phyloP scores from a whole-genome alignment of 225 moss, liverwort and hornwort species.

The Bryum argenteum region DNA sequence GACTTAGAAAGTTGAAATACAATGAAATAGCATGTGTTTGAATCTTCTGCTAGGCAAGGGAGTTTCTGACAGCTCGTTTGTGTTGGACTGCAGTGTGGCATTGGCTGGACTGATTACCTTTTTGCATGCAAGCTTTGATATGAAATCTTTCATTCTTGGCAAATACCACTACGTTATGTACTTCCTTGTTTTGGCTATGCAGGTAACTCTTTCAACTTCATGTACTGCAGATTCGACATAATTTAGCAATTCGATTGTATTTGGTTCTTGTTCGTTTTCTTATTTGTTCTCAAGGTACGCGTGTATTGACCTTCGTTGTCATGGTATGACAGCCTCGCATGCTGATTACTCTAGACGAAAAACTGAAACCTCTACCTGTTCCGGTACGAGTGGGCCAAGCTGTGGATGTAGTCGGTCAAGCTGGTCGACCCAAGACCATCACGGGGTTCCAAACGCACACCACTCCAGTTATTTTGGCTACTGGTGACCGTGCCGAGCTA shows the following conservation, averaged over 20 bases:
- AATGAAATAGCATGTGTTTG: too few species aligned
- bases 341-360: conserved; percentile 93
- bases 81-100: conserved; percentile 71
- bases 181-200: conserved; percentile 96
- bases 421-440: conserved; percentile 97
- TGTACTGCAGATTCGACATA: neutral
- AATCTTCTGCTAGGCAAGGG: conserved; percentile 14
- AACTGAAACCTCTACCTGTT: conserved; percentile 90
- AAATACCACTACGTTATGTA: conserved; percentile 97
- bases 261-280: neutral
- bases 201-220: conserved; percentile 53
- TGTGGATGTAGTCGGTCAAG: conserved; percentile 99
- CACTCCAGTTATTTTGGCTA: conserved; percentile 96
- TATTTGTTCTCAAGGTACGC: conserved; percentile 1
- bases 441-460: conserved; percentile 98
- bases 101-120: conserved; percentile 94
- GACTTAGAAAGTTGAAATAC: too few species aligned
- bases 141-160: conserved; percentile 89
- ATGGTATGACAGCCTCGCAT: conserved; percentile 82
- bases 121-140: conserved; percentile 94
- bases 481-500: conserved; percentile 97
- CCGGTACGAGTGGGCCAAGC: conserved; percentile 98
- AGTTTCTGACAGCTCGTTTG: conserved; percentile 21
- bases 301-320: conserved; percentile 23
- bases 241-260: neutral